Evolutionary conservation across 495 filamentous ascomycete species (phyloP).

Genomic region (Hypoxylon fragiforme): DNA sequence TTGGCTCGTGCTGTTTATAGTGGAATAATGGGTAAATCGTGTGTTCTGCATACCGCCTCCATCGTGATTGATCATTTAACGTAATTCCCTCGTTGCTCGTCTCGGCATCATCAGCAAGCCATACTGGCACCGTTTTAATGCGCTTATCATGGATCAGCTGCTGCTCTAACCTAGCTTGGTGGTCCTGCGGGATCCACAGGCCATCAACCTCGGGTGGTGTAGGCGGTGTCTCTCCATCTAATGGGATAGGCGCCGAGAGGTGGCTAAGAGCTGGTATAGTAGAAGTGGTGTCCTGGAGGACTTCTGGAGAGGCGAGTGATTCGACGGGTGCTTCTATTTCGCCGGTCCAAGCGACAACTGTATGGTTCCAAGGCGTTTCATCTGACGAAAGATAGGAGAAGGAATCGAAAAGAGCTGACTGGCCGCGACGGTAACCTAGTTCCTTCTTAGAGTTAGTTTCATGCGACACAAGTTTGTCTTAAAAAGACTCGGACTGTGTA

Average conservation of each 20-base stretch:
- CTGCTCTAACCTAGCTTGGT: constrained; percentile 68
- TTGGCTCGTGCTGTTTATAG: constrained; percentile 88
- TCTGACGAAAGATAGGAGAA: constrained; percentile 80
- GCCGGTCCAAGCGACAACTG: constrained; percentile 88
- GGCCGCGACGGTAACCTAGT: constrained; percentile 74
- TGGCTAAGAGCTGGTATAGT: constrained; percentile 53
- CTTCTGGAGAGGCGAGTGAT: constrained; percentile 41
- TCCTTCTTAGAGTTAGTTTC: constrained; percentile 51
- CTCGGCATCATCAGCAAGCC: constrained; percentile 74
- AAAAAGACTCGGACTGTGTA: constrained; percentile 9
- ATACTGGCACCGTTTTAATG: constrained; percentile 75
- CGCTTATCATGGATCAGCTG: constrained; percentile 67
- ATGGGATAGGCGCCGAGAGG: constrained; percentile 70
- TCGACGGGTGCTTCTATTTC: constrained; percentile 68
- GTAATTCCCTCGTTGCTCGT: constrained; percentile 62
- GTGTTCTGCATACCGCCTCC: constrained; percentile 86
- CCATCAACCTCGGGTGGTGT: constrained; percentile 63
- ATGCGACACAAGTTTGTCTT: neutral
- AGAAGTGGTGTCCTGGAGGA: constrained; percentile 48
- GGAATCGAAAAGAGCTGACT: constrained; percentile 86
- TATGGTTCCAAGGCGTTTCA: constrained; percentile 79
- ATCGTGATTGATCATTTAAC: constrained; percentile 77
- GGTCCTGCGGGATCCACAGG: constrained; percentile 63
- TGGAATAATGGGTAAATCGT: constrained; percentile 89
- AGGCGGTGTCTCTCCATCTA: constrained; percentile 60